Evolutionary conservation across 768 basidiomycete genomes (phyloP).

Genomic region (Boletus subcaerulescens): DNA sequence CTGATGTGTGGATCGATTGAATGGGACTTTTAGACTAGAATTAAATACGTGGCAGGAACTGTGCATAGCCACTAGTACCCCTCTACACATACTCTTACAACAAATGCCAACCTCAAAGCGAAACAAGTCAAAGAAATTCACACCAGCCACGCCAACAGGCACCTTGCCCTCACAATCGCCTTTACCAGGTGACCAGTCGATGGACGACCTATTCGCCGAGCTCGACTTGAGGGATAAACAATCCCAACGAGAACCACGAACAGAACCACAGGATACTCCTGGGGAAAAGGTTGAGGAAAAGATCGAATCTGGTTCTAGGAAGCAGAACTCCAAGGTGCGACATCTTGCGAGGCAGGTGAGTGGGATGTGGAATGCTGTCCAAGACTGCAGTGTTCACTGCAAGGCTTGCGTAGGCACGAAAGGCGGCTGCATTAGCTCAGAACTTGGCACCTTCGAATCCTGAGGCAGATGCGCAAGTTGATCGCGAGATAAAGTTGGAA

Average conservation of each 20-base stretch:
- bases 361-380: background rate
- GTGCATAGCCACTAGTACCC: constrained; percentile 11
- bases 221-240: constrained; percentile 62
- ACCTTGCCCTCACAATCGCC: constrained; percentile 18
- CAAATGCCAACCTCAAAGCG: constrained; percentile 41
- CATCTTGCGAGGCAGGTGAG: constrained; percentile 71
- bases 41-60: too few relatives aligned
- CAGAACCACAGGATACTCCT: constrained; percentile 39
- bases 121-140: constrained; percentile 52
- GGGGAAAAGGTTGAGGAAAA: constrained; percentile 23
- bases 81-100: too few relatives aligned
- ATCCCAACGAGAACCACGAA: constrained; percentile 48
- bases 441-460: constrained; percentile 50
- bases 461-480: constrained; percentile 54
- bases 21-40: too few relatives aligned
- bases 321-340: constrained; percentile 58
- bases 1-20: too few relatives aligned
- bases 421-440: constrained; percentile 62
- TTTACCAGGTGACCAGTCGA: constrained; percentile 49
- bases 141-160: constrained; percentile 25
- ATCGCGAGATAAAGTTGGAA: constrained; percentile 67
- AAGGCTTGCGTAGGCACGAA: constrained; percentile 54
- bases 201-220: constrained; percentile 75
- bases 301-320: constrained; percentile 30
- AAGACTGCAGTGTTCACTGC: background rate